Evolutionary conservation across 1,284 basidiomycete genomes (phyloP), one percentile per base, ranked within the genome.

Genomic region (Cryptococcus hybrid): DNA sequence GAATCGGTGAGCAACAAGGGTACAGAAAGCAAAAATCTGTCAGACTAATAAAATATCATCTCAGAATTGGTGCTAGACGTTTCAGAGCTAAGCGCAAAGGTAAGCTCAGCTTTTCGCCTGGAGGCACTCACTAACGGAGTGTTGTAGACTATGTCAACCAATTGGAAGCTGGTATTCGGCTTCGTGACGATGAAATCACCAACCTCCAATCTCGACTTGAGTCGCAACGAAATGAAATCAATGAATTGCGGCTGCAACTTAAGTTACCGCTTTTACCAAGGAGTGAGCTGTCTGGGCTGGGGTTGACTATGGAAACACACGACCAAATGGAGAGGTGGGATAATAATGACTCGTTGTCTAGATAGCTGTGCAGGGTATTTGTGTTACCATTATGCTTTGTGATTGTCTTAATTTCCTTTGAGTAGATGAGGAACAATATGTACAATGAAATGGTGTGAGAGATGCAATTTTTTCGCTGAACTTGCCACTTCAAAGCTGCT

Each of bases 21-120:
- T 15, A 18, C 49, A 24, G 12, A 36, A 13, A 4, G 37, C 36
- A 39, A 7, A 36, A 36, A 55, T 9, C 13, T 4, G 5, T 40
- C 18, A 30, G 30, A 36, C 44, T 54, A 5, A 38, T n/a, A 38
- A 34, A 7, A 43, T n/a, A 35, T 56, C 39, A 8, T 43, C 7
- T 11, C 50, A 66, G 67, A 51, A 70, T 75, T 42, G 74, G 74
- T 3, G 74, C 74, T 0, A 49, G 71, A 37, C 49, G 70, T 44
- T 76, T 76, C 63, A 59, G 74, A 9, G 73, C 72, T 3, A 76
- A 75, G 56, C 61, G 72, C n/a, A 76, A 76, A 52, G 68, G 73
- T 74, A 54, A 59, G 74, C 65, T 7, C 7, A 9, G 24, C 36
- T 34, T 43, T 40, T 12, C 11, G 4, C 40, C 12, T 3, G 54